Conservation (phyloP, 345 rosid species). For the Lepidium africanum region DNA sequence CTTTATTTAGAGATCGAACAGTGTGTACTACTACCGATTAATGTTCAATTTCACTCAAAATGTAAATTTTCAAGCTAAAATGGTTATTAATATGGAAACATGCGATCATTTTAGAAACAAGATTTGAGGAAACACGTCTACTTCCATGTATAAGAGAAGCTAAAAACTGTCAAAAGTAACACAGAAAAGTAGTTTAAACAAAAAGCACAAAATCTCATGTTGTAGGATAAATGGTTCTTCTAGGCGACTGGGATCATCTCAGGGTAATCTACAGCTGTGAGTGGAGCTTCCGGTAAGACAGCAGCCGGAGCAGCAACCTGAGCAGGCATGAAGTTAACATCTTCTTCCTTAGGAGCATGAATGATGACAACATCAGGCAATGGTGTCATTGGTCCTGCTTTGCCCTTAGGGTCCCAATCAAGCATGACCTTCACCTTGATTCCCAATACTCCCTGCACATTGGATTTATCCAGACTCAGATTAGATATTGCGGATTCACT, state of each 20-base stretch:
- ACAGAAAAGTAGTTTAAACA: background rate
- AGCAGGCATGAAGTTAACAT: background rate
- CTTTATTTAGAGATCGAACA: no score
- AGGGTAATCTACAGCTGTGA: slow-evolving; percentile 35
- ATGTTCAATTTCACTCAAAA: background rate
- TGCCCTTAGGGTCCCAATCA: slow-evolving; percentile 77
- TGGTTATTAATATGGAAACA: background rate
- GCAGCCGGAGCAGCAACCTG: background rate
- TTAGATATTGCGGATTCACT: background rate
- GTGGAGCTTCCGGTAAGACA: slow-evolving; percentile 11
- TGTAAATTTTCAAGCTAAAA: background rate
- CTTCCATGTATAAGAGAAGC: background rate
- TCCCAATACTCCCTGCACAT: slow-evolving; percentile 57
- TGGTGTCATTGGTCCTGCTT: slow-evolving; percentile 59
- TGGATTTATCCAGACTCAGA: background rate
- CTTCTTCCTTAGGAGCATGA: slow-evolving; percentile 74
- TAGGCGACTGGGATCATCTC: slow-evolving; percentile 35
- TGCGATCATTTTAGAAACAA: background rate
- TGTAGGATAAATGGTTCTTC: background rate
- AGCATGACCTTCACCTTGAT: slow-evolving; percentile 75
- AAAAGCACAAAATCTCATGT: background rate
- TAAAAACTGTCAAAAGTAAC: background rate
- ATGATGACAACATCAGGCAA: slow-evolving; percentile 73
- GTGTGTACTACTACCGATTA: no score
- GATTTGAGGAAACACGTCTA: background rate